A percentile compares a stretch with the other conserved stretches of the same genome.
Evolutionary conservation across 2,329 filamentous ascomycete genomes (phyloP).

Genomic region (Nemania diffusa): DNA sequence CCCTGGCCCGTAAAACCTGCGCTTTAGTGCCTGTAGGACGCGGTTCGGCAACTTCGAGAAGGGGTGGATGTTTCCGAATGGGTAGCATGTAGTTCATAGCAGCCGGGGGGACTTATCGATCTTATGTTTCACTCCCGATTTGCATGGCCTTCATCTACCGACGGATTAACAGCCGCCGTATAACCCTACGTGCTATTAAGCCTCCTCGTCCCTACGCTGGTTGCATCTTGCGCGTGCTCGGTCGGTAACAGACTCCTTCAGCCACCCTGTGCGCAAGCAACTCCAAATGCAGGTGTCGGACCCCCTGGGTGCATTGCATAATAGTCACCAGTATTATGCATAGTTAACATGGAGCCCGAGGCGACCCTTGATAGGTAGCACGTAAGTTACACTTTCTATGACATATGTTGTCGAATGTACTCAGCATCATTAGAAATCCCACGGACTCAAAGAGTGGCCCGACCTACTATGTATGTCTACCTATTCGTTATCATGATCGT

Average conservation of each 20-base stretch:
- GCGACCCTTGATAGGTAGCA: neutral
- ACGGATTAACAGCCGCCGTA: neutral
- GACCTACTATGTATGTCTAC: neutral
- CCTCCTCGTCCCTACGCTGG: neutral
- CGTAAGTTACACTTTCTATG: conserved; percentile 1
- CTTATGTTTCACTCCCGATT: neutral
- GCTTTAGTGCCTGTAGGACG: neutral
- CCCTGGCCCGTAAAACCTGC: neutral
- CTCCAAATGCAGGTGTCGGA: neutral
- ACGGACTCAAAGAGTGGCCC: neutral
- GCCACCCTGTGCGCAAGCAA: neutral
- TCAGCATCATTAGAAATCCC: neutral
- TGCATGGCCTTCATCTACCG: conserved; percentile 1
- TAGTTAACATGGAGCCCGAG: conserved; percentile 1
- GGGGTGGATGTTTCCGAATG: neutral
- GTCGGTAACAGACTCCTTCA: neutral
- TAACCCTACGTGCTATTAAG: neutral
- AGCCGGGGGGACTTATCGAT: neutral
- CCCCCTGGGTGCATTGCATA: conserved; percentile 4
- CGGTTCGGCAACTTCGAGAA: neutral
- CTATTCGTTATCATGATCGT: conserved; percentile 5
- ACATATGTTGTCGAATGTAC: neutral
- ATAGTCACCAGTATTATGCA: conserved; percentile 2
- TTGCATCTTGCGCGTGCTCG: neutral
- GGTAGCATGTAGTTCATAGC: neutral